Conservation (phyloP, 2,329 filamentous ascomycete species). For the Cladosporium sp. region DNA sequence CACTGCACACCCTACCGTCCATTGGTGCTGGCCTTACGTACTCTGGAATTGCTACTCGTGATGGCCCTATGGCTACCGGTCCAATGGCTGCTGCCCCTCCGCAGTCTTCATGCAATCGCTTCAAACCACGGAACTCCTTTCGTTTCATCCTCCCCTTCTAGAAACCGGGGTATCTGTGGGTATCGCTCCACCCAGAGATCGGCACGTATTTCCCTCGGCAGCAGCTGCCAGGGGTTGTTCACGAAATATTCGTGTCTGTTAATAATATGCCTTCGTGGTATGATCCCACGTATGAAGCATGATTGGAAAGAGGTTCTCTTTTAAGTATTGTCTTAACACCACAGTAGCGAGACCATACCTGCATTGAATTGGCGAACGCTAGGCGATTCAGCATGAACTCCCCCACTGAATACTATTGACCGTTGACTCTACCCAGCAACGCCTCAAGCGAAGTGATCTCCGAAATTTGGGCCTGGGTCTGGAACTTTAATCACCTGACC, state of each 20-base stretch:
- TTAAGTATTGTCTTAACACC: not conserved
- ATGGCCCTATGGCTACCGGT: not conserved
- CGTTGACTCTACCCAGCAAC: slow-evolving; percentile 13
- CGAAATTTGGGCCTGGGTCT: not conserved
- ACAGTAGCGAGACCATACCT: not conserved
- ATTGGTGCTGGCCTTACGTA: slow-evolving; percentile 7
- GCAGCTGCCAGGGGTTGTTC: not conserved
- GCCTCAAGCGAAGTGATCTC: slow-evolving; percentile 7
- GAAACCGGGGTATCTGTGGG: slow-evolving; percentile 16
- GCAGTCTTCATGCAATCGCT: slow-evolving; percentile 4
- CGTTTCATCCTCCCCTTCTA: slow-evolving; percentile 17
- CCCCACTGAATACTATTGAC: slow-evolving; percentile 16
- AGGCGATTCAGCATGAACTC: not conserved
- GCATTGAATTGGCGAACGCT: not conserved
- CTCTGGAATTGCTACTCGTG: not conserved
- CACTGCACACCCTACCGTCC: not conserved
- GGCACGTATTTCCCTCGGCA: not conserved
- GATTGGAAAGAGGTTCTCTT: not conserved
- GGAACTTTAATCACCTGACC: not conserved
- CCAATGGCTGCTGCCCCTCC: slow-evolving; percentile 5
- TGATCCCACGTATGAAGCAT: not conserved
- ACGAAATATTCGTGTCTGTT: not conserved
- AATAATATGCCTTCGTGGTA: not conserved
- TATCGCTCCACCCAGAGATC: slow-evolving; percentile 13
- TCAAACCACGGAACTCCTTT: slow-evolving; percentile 8